Base-by-base conservation (phyloP, 78 protist genomes). In the Dictyostelium capitatum region DNA sequence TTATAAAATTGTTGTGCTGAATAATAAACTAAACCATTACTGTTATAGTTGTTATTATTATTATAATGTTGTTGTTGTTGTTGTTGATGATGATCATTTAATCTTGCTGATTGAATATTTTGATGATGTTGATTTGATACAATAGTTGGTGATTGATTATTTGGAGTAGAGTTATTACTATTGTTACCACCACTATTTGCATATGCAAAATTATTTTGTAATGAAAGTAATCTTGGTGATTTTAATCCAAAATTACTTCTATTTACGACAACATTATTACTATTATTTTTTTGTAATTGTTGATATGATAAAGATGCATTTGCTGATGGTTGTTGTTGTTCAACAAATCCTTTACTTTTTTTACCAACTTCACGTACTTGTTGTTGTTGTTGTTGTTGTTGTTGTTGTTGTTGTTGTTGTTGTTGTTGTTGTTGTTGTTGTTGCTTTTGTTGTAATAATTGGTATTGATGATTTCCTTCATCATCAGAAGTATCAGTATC, bases 91-190 rank as follows among this genome's bases (percentile, higher is more conserved):
- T 37, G 43, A 37, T 37, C n/a, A n/a, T n/a, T n/a, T n/a, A n/a
- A n/a, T n/a, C 6, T 37, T 37, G 43, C 2, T 37, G 43, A n/a
- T n/a, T n/a, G n/a, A n/a, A n/a, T n/a, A 59, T 59, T 59, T 62
- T 62, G 70, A 23, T 23, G 15, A 62, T 19, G 25, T 25, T 25
- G 12, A 23, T 62, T 62, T 25, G 70, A 62, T 4, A 37, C 15
- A 37, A 62, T 25, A 11, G 41, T 62, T 7, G 70, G 70, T 0
- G 70, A 62, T 62, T 62, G 70, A 25, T 62, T 62, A 62, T 25
- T 62, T 62, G 70, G 70, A 25, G 70, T 62, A 11, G 70, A 62
- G 5, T 62, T 3, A 62, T 62, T 62, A 62, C 70, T 62, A 25
- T 11, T 62, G 9, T 37, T 37, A 37, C 43, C 43, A 37, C 43